These are phyloP conservation scores for Claviceps quebecensis DNA, from an alignment of 2,329 filamentous ascomycete genomes.

Conservation along the genomic window DNA sequence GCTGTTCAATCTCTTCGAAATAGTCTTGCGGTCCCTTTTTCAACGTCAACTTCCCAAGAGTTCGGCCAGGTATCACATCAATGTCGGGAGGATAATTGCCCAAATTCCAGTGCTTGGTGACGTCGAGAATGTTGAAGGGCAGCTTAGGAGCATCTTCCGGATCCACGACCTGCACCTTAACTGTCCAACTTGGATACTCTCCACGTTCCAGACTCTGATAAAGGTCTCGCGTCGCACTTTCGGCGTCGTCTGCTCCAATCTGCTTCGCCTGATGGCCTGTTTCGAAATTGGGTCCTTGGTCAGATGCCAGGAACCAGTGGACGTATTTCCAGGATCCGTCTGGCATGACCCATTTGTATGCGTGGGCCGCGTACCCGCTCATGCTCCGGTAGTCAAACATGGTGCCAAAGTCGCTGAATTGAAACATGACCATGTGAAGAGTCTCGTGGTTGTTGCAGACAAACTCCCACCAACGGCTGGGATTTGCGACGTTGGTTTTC, in stretches of 20 bases:
- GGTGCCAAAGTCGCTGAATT: constrained; percentile 53
- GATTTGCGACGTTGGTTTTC: constrained; percentile 54
- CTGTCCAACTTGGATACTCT: constrained; percentile 48
- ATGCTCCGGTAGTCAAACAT: constrained; percentile 52
- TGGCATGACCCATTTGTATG: constrained; percentile 51
- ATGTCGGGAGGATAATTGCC: constrained; percentile 19
- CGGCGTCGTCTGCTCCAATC: constrained; percentile 43
- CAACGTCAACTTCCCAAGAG: constrained; percentile 47
- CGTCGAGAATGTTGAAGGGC: constrained; percentile 51
- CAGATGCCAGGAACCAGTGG: constrained; percentile 49
- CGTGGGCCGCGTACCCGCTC: constrained; percentile 55
- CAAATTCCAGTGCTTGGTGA: constrained; percentile 58
- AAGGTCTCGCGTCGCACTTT: constrained; percentile 49
- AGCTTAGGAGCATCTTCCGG: constrained; percentile 48
- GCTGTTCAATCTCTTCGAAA: constrained; percentile 56
- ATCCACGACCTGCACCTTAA: constrained; percentile 48
- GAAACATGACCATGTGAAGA: constrained; percentile 49
- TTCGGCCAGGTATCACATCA: constrained; percentile 37
- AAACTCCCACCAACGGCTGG: constrained; percentile 40
- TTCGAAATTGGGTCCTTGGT: constrained; percentile 48
- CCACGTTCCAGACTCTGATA: constrained; percentile 48
- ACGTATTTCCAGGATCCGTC: constrained; percentile 53
- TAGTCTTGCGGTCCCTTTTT: constrained; percentile 54
- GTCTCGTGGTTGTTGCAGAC: constrained; percentile 47
- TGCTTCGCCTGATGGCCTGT: constrained; percentile 41